These are phyloP conservation scores for Knoxia roxburghii DNA, from an alignment of 257 asterid genomes.

Conservation along the genomic window DNA sequence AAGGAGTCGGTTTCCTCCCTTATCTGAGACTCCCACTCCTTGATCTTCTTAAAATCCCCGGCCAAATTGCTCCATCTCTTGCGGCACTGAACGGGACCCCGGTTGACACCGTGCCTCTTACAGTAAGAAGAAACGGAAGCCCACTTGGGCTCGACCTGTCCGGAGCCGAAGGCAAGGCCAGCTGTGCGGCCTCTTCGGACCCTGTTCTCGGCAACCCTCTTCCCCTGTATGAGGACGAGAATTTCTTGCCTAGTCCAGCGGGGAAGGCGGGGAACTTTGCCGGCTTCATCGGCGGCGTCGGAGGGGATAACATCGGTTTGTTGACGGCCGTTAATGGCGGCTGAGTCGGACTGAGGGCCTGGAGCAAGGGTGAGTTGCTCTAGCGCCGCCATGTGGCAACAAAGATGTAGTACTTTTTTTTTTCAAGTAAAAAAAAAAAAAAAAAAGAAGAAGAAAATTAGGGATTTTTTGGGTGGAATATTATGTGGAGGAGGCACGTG, in stretches of 20 bases:
- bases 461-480: slow-evolving; percentile 17
- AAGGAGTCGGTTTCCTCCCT: slow-evolving; percentile 70
- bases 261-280: slow-evolving; percentile 62
- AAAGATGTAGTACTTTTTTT: slow-evolving; percentile 6
- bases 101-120: slow-evolving; percentile 76
- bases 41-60: slow-evolving; percentile 85
- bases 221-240: slow-evolving; percentile 79
- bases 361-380: slow-evolving; percentile 53
- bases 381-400: slow-evolving; percentile 44
- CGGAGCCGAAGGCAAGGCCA: slow-evolving; percentile 58
- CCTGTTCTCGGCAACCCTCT: slow-evolving; percentile 65
- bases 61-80: slow-evolving; percentile 94
- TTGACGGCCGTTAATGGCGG: slow-evolving; percentile 40
- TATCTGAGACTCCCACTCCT: slow-evolving; percentile 68
- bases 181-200: slow-evolving; percentile 58
- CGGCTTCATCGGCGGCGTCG: slow-evolving; percentile 45
- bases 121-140: slow-evolving; percentile 86
- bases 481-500: slow-evolving; percentile 36
- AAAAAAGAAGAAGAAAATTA: slow-evolving; percentile 7
- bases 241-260: slow-evolving; percentile 94
- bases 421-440: too few relatives aligned
- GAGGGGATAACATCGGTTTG: slow-evolving; percentile 7
- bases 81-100: slow-evolving; percentile 96
- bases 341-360: slow-evolving; percentile 33
- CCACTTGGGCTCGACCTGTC: slow-evolving; percentile 86